These are phyloP conservation scores for Kuraishia hungarica DNA, from an alignment of 805 yeast genomes.

Conservation along the genomic window DNA sequence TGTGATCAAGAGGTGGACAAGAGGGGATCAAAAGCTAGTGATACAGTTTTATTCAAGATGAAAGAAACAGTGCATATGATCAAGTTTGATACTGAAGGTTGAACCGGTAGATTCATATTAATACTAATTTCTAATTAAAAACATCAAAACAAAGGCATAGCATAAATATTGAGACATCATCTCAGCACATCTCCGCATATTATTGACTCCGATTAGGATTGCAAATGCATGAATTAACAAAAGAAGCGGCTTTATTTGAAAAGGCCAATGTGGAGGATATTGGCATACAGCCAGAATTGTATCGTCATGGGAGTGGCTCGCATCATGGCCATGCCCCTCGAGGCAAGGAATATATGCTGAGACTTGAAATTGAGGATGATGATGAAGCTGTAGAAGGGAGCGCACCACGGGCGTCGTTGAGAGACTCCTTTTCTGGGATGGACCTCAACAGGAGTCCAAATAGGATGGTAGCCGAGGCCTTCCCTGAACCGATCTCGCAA, in stretches of 20 bases:
- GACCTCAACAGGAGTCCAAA: background rate
- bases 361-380: background rate
- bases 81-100: no score
- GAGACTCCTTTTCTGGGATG: background rate
- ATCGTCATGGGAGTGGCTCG: constrained; percentile 3
- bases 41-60: no score
- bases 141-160: no score
- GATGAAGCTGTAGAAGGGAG: background rate
- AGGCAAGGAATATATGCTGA: background rate
- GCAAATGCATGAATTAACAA: constrained; percentile 6
- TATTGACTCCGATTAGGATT: background rate
- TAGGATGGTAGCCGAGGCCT: constrained; percentile 12
- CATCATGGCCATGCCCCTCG: background rate
- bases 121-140: no score
- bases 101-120: no score
- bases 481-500: constrained; percentile 20
- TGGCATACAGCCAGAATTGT: constrained; percentile 17
- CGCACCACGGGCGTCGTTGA: background rate
- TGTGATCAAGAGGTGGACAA: no score
- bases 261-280: constrained; percentile 22
- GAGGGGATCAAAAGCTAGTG: no score
- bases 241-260: constrained; percentile 23
- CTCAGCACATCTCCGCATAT: background rate
- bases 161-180: background rate
- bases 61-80: no score